phyloP scores from a whole-genome alignment of 768 basidiomycete species.

The Lactarius deliciosus region DNA sequence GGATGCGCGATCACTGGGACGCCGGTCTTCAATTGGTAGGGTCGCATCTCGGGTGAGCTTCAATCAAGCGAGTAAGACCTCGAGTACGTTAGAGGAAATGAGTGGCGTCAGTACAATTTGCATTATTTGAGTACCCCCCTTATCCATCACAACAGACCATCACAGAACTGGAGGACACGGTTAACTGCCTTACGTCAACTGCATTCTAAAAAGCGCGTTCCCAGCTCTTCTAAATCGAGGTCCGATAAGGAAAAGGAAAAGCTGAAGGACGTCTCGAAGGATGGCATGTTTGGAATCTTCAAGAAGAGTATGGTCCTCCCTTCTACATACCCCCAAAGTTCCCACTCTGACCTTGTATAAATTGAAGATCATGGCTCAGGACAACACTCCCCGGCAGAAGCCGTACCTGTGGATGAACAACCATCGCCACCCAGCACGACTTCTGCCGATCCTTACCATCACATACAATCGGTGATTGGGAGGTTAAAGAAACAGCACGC shows the following conservation, averaged over 20 bases:
- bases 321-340: background rate
- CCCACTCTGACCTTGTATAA: background rate
- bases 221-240: conserved; percentile 35
- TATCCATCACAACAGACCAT: conserved; percentile 47
- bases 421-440: conserved; percentile 15
- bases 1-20: conserved; percentile 41
- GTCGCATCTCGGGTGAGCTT: conserved; percentile 40
- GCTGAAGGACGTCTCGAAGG: conserved; percentile 65
- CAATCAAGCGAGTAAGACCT: conserved; percentile 51
- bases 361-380: conserved; percentile 18
- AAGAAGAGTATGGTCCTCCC: conserved; percentile 27
- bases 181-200: conserved; percentile 47
- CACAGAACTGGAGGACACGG: conserved; percentile 54
- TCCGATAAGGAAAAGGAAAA: conserved; percentile 50
- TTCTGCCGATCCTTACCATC: conserved; percentile 39
- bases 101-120: conserved; percentile 46
- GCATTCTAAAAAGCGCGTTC: conserved; percentile 37
- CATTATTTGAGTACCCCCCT: conserved; percentile 3
- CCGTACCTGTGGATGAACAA: conserved; percentile 17
- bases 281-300: conserved; percentile 38
- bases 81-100: conserved; percentile 63
- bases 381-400: conserved; percentile 9
- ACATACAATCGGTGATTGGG: conserved; percentile 48
- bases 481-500: conserved; percentile 61
- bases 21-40: conserved; percentile 39